Evolutionary conservation across 495 filamentous ascomycete species (phyloP).

Genomic region (Sphaerosporella brunnea): DNA sequence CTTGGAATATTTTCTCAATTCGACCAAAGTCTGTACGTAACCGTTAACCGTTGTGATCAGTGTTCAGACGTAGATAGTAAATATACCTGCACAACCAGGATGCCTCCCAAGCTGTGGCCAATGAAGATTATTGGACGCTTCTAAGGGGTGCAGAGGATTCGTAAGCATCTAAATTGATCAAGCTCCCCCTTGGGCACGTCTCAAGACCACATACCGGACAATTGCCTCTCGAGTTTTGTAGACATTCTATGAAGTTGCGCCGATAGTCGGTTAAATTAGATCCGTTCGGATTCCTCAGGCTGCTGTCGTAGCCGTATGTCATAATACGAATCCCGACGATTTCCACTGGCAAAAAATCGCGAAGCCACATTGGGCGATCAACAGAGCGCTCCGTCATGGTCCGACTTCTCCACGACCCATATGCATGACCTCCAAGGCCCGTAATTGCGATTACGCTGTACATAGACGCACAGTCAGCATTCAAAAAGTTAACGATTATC

Average conservation of each 20-base stretch:
- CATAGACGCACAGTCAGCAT: not conserved
- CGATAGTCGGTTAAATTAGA: conserved; percentile 8
- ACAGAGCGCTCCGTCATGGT: not conserved
- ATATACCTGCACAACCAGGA: conserved; percentile 32
- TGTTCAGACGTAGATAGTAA: not conserved
- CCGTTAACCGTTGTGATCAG: conserved; percentile 1
- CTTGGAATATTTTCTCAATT: conserved; percentile 31
- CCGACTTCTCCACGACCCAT: conserved; percentile 14
- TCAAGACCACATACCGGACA: conserved; percentile 3
- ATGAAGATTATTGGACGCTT: conserved; percentile 29
- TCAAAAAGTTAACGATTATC: not conserved
- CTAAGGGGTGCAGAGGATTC: not conserved
- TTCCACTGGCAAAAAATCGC: conserved; percentile 23
- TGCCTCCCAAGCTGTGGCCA: conserved; percentile 33
- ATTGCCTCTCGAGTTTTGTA: conserved; percentile 9
- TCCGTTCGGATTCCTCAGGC: conserved; percentile 5
- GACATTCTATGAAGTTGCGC: conserved; percentile 7
- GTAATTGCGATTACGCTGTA: not conserved
- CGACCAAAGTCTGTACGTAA: conserved; percentile 29
- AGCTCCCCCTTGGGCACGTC: not conserved
- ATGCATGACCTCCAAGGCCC: conserved; percentile 5
- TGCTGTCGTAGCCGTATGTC: conserved; percentile 24
- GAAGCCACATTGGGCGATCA: conserved; percentile 21
- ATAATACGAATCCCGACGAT: conserved; percentile 19
- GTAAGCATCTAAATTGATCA: not conserved